phyloP scores from a whole-genome alignment of 345 rosid genomes.

The Anastatica hierochuntica region DNA sequence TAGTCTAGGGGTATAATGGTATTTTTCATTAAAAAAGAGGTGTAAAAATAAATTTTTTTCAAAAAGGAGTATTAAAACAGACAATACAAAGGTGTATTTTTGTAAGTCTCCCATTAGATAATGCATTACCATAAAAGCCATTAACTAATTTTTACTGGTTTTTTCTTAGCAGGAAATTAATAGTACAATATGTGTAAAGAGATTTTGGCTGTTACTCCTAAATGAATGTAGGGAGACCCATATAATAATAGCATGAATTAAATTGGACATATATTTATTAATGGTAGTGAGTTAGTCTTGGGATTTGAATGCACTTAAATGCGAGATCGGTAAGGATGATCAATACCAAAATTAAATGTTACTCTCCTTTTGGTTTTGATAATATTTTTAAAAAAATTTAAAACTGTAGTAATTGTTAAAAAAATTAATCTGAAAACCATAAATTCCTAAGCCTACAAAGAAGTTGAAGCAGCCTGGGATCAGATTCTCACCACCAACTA shows the following conservation, averaged over 20 bases:
- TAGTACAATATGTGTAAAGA: no score
- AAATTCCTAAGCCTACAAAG: conserved; percentile 9
- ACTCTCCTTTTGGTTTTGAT: not conserved
- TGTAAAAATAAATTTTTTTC: no score
- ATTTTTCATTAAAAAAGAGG: no score
- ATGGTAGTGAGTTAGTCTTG: conserved; percentile 11
- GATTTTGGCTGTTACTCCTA: no score
- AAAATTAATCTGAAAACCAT: conserved; percentile 18
- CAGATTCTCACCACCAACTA: conserved; percentile 10
- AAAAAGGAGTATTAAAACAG: no score
- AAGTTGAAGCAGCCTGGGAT: conserved; percentile 9
- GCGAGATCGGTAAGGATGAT: conserved; percentile 12
- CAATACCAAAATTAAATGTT: conserved; percentile 2
- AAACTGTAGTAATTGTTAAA: not conserved
- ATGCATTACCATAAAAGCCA: no score
- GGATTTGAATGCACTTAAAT: conserved; percentile 27
- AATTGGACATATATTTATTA: conserved; percentile 9
- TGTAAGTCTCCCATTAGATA: no score
- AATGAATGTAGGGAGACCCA: conserved; percentile 3
- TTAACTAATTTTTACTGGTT: not conserved
- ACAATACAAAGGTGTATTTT: no score
- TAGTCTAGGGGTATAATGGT: no score
- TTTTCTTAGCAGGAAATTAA: no score
- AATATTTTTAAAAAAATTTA: not conserved
- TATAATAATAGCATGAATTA: not conserved